Base-by-base conservation (phyloP, 192 early-diverging fungal genomes). In the Ambispora gerdemannii region DNA sequence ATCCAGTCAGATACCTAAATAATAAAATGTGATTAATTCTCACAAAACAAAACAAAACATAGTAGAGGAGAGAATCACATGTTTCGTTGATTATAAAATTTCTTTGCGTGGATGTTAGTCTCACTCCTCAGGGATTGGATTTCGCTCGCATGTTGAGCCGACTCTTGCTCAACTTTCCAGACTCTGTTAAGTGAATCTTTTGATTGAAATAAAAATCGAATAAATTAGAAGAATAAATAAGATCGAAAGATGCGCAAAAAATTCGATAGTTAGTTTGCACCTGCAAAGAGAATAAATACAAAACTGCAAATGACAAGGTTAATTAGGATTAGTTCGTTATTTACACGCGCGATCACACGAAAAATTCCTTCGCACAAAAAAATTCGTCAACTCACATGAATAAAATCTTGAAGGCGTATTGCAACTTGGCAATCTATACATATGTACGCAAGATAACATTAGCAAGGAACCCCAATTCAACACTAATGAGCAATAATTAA, bases 1-100 rank as follows among this genome's bases (percentile, higher is more conserved):
- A 86, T 25, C 84, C 84, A 27, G 84, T 86, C 61, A 86, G 64
- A 35, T 86, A 86, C 80, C 83, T 85, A 71, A 32, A 51, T 50
- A 33, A 50, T 49, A 6, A 2, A 10, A 31, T 24, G 56, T 22
- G 38, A 43, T 10, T 2, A 58, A 13, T 1, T 13, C 13, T 58
- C 19, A 30, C 28, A 58, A 28, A 2, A 8, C 4, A 7, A 7
- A 56, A 13, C 20, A 13, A 6, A 56, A 13, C 11, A 58, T 4
- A 20, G 11, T 20, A 68, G 20, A 25, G 11, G 35, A 15, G 10
- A 58, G 19, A 71, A 75, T 58, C 80, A 86, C 80, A 86, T 80
- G 70, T 86, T 86, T 56, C 84, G 75, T 62, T 86, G 84, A 34
- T 78, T 78, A 56, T 86, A 86, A 60, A 86, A 86, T 53, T 83